Evolutionary conservation across 768 basidiomycete species (phyloP), one percentile per base, ranked within the genome.

Genomic region (Suillus alpinus): DNA sequence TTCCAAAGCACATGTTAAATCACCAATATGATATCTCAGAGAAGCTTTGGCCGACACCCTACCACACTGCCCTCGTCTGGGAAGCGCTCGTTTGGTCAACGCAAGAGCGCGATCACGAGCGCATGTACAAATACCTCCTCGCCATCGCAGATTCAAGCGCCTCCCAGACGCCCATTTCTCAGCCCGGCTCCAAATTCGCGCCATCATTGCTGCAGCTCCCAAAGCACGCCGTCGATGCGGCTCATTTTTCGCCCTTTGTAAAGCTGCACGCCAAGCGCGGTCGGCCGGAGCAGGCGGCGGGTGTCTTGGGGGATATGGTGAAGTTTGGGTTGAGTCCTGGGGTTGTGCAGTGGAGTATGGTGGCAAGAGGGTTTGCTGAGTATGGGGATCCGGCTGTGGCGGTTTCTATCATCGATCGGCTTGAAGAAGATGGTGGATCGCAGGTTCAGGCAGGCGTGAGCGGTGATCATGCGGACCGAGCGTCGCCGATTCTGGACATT

Each of bases 161-260:
- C 14, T 57, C 49, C 2, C 49, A 56, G 26, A 56, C n/a, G 20
- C 58, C 49, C 14, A 39, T 57, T 7, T 20, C 23, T 13, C 7
- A 29, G 5, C 31, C 43, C 2, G n/a, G 59, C 23, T 51, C 5
- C n/a, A 29, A 20, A 41, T 41, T 37, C n/a, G 16, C 43, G 7
- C 20, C 43, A 59, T 67, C 51, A 9, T 18, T 55, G 16, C 65
- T 72, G 37, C 58, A 69, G 12, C 59, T 76, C 23, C 62, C 66
- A 34, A 71, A 65, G 0, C 67, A 73, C 26, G 63, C 75, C 18
- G 63, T 72, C 72, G 77, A 75, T 62, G 64, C 68, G 36, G 66
- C 72, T 39, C 75, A 76, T 62, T 90, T 89, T 67, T 82, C 77
- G 1, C 79, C 84, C 0, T 89, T 89, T 67, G 70, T 88, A 43